Evolutionary conservation across 192 early-diverging fungal genomes (phyloP).

Genomic region (Mortierella claussenii): DNA sequence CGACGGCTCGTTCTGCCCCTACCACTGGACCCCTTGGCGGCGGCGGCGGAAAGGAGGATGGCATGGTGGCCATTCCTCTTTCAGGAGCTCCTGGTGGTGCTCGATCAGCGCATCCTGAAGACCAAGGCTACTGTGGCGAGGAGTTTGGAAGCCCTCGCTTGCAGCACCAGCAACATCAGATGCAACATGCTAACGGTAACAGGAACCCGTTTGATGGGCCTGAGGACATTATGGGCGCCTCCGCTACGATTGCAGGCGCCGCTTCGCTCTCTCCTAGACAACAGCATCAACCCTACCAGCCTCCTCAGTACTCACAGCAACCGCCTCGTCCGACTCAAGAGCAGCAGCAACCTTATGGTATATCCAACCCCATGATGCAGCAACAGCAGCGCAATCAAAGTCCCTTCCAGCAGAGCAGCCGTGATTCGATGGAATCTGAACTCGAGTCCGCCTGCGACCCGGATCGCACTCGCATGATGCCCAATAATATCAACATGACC

Average conservation of each 20-base stretch:
- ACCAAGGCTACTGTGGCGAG: background rate
- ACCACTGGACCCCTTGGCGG: background rate
- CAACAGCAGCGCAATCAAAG: conserved; percentile 20
- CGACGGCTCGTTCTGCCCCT: conserved; percentile 4
- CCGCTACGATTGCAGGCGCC: background rate
- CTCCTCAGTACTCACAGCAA: conserved; percentile 23
- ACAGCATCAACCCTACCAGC: conserved; percentile 23
- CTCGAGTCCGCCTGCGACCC: conserved; percentile 45
- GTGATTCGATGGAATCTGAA: conserved; percentile 39
- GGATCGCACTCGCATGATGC: conserved; percentile 14
- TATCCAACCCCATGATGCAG: conserved; percentile 1
- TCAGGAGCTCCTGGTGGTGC: no score
- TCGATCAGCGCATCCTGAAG: background rate
- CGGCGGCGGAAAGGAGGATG: conserved; percentile 6
- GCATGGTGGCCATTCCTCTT: conserved; percentile 16
- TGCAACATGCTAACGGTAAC: conserved; percentile 26
- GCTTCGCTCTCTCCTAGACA: conserved; percentile 29
- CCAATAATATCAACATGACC: background rate
- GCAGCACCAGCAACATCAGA: conserved; percentile 12
- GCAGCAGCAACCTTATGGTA: conserved; percentile 15
- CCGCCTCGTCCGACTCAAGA: conserved; percentile 14
- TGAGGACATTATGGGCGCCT: conserved; percentile 10
- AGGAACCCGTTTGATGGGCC: conserved; percentile 42
- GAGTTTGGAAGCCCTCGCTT: conserved; percentile 2
- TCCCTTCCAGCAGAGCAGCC: conserved; percentile 21